Percentiles rank a stretch among this genome's conserved stretches.
Conservation (phyloP, 2,329 filamentous ascomycete genomes). For the Hymenoscyphus occultus region DNA sequence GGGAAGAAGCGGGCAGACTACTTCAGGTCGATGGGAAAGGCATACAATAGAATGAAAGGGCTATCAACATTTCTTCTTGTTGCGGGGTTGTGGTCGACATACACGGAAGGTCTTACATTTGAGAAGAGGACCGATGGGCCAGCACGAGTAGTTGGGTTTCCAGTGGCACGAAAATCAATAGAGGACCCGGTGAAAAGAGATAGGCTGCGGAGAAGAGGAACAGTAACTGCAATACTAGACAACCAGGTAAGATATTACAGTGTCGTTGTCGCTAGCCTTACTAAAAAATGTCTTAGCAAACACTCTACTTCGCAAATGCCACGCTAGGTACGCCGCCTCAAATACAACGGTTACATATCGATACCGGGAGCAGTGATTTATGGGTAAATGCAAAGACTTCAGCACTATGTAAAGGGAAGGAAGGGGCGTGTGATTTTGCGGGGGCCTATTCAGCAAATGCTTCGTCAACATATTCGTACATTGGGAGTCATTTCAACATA, state of each 20-base stretch:
- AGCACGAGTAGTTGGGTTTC: slow-evolving; percentile 35
- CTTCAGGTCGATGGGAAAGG: not conserved
- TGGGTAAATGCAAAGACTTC: slow-evolving; percentile 69
- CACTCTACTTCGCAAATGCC: slow-evolving; percentile 62
- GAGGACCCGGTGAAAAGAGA: slow-evolving; percentile 32
- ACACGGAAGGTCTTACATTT: slow-evolving; percentile 30
- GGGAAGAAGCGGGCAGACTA: not conserved
- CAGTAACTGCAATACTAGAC: slow-evolving; percentile 46
- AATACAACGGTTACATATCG: slow-evolving; percentile 55
- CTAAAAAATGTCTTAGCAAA: slow-evolving; percentile 45
- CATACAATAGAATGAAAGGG: slow-evolving; percentile 28
- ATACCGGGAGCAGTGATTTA: slow-evolving; percentile 67
- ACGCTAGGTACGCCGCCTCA: slow-evolving; percentile 62
- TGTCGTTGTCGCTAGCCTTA: slow-evolving; percentile 8
- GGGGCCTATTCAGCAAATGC: slow-evolving; percentile 68
- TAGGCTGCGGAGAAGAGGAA: slow-evolving; percentile 43
- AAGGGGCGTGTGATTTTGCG: slow-evolving; percentile 53
- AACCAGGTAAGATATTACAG: slow-evolving; percentile 48
- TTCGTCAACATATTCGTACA: slow-evolving; percentile 73
- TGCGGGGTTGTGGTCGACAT: slow-evolving; percentile 30
- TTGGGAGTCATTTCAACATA: slow-evolving; percentile 80
- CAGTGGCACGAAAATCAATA: slow-evolving; percentile 29
- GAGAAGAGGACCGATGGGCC: slow-evolving; percentile 30
- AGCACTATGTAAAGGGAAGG: slow-evolving; percentile 50
- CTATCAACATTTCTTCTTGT: slow-evolving; percentile 28